Evolutionary conservation across 2,329 filamentous ascomycete genomes (phyloP), one percentile per base, ranked within the genome.

Genomic region (Penicillium sp.): DNA sequence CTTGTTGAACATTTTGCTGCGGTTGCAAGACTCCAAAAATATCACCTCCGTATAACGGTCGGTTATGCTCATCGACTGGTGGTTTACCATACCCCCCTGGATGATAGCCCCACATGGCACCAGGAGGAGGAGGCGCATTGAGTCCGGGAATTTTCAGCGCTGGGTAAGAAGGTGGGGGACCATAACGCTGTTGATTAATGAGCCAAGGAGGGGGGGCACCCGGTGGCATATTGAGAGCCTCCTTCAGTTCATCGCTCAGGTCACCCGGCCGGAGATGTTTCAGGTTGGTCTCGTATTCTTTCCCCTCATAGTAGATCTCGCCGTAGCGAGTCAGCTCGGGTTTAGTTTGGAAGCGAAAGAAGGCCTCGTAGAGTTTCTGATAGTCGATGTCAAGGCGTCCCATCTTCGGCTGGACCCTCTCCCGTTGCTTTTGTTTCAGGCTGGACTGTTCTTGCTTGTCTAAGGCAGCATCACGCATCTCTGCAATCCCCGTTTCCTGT

Each of bases 251-350:
- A 50, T 97, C 90, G 62, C 87, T 94, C 45, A 97, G 74, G 64
- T 97, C 92, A 33, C 94, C 94, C 1, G 94, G 90, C 59, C 91
- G 86, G 54, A 96, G 83, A 74, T 96, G 89, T 63, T 89, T 87
- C 58, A 95, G 82, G 70, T 97, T 95, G 0, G 94, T 96, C 74
- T 99, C 94, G 68, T 90, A 94, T 70, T 99, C 94, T 72, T 99
- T 99, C 69, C 94, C 94, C 74, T 99, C 94, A 71, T 97, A 97
- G 74, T 99, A 99, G n/a, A 99, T 92, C 72, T 99, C 94, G 38
- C 94, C 94, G 64, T 96, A 99, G 41, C 92, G 84, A 29, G 94
- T 97, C 58, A 99, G 77, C 63, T 91, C 86, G 0, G 94, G 94
- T 74, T 99, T 99, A 38, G 90, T 95, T 76, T 99, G 94, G 70